A percentile compares a stretch with the other conserved stretches of the same genome.
These are phyloP conservation scores for Phytophthora vignae DNA, from an alignment of 352 stramenopile species.

Conservation along the genomic window DNA sequence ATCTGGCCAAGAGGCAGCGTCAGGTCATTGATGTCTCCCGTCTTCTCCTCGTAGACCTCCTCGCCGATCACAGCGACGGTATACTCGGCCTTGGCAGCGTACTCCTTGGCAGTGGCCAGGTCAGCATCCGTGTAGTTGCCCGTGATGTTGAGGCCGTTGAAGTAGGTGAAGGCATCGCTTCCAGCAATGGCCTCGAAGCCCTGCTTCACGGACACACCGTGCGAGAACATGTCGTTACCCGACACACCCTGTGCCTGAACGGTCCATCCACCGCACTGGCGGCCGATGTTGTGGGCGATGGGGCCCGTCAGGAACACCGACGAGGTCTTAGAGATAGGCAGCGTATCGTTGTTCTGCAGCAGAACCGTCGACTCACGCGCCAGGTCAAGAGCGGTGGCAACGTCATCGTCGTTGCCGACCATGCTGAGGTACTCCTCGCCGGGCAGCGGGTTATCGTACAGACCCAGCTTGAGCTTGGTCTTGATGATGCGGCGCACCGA, in stretches of 20 bases:
- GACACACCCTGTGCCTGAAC: conserved; percentile 73
- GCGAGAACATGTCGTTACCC: conserved; percentile 54
- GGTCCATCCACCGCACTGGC: conserved; percentile 70
- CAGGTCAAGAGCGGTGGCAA: conserved; percentile 48
- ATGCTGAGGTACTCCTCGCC: conserved; percentile 38
- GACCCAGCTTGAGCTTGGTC: conserved; percentile 59
- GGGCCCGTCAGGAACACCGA: conserved; percentile 63
- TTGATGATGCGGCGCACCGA: conserved; percentile 64
- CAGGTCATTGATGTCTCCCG: conserved; percentile 74
- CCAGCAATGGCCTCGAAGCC: conserved; percentile 37
- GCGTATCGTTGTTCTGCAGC: conserved; percentile 66
- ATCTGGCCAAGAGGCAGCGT: conserved; percentile 36
- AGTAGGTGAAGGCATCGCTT: conserved; percentile 36
- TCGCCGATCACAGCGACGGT: conserved; percentile 77
- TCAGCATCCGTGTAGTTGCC: conserved; percentile 47
- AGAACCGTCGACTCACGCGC: conserved; percentile 74
- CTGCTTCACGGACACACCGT: conserved; percentile 55
- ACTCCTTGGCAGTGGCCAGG: conserved; percentile 52
- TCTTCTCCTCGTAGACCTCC: conserved; percentile 72
- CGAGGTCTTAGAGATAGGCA: conserved; percentile 43
- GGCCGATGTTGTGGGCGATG: conserved; percentile 53
- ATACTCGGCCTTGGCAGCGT: conserved; percentile 46
- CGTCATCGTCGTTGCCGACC: conserved; percentile 51
- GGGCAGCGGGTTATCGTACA: conserved; percentile 26
- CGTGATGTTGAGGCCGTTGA: conserved; percentile 53